Evolutionary conservation across 75 land plant species (phyloP), one percentile per base, ranked within the genome.

Genomic region (Pseudotsuga menziesii): DNA sequence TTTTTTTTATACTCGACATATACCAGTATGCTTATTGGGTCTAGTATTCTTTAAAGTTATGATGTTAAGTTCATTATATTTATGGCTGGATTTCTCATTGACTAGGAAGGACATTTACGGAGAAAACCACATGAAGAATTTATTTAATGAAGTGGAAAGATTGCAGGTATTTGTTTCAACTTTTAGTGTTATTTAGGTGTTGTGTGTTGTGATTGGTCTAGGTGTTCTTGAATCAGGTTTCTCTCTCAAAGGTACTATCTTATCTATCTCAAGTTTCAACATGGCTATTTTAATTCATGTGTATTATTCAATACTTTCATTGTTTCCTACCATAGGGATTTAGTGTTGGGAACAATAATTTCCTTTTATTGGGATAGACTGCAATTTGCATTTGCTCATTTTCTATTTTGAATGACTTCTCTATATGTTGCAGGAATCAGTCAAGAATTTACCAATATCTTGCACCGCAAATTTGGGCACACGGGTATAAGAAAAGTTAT

Each of bases 61-160:
- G 41, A 41, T 41, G 9, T 0, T 9, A 29, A 39, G 19, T 69
- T 69, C n/a, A 39, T n/a, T 1, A 5, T 16, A 39, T 4, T 35
- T 62, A 36, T 67, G 71, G 13, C 13, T 72, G 56, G 29, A 14
- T 56, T 73, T 17, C 27, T 27, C 22, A 4, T 25, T 25, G 58
- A 25, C 39, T 81, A 89, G 91, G 39, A 80, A 78, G 66, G 91
- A 89, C 73, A 36, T 89, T 58, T 80, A 83, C 41, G 87, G 89
- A 73, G 74, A 41, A 35, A 29, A 56, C 27, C 78, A 72, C 58
- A 84, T 93, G 27, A 71, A 79, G 61, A 27, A 19, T 12, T 85
- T 79, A 55, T 93, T 76, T 56, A 67, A 78, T 57, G 83, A 84
- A 75, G 93, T 93, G 13, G 91, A 87, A 29, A 67, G 63, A 55